Conservation (phyloP, 2,329 filamentous ascomycete genomes). For the Botrytis deweyae region DNA sequence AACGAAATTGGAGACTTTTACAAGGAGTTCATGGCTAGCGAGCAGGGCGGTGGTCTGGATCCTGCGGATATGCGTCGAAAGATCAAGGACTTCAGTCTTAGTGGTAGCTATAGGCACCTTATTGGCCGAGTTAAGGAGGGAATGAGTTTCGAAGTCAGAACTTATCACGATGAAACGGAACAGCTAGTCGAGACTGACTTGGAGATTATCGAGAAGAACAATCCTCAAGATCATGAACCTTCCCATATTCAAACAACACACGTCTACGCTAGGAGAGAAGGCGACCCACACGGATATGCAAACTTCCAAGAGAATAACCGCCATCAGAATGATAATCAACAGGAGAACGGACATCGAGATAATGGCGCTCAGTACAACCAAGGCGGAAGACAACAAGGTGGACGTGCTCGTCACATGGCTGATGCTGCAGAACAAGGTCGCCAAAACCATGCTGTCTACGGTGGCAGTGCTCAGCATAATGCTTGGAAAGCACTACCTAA, state of each 20-base stretch:
- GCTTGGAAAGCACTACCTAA: slow-evolving; percentile 33
- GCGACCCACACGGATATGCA: slow-evolving; percentile 9
- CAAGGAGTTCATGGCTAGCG: slow-evolving; percentile 77
- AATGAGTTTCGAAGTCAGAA: slow-evolving; percentile 66
- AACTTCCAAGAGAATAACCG: not conserved
- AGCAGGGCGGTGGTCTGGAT: slow-evolving; percentile 74
- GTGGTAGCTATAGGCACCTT: slow-evolving; percentile 85
- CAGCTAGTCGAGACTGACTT: slow-evolving; percentile 89
- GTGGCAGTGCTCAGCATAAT: slow-evolving; percentile 26
- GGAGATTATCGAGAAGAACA: slow-evolving; percentile 47
- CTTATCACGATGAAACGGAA: slow-evolving; percentile 69
- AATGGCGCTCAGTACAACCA: not conserved
- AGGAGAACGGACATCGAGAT: not conserved
- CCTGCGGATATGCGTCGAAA: slow-evolving; percentile 83
- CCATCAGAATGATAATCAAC: not conserved
- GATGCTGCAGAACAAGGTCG: slow-evolving; percentile 11
- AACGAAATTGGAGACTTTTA: slow-evolving; percentile 88
- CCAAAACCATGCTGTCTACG: slow-evolving; percentile 1
- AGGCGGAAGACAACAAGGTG: slow-evolving; percentile 8
- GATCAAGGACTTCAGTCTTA: slow-evolving; percentile 84
- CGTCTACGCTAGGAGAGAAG: slow-evolving; percentile 6
- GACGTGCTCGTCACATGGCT: not conserved
- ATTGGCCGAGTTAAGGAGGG: slow-evolving; percentile 63
- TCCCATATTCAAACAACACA: not conserved
- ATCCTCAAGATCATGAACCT: slow-evolving; percentile 6